Evolutionary conservation across 2,329 filamentous ascomycete genomes (phyloP).

Genomic region (Echinosphaeria canescens): DNA sequence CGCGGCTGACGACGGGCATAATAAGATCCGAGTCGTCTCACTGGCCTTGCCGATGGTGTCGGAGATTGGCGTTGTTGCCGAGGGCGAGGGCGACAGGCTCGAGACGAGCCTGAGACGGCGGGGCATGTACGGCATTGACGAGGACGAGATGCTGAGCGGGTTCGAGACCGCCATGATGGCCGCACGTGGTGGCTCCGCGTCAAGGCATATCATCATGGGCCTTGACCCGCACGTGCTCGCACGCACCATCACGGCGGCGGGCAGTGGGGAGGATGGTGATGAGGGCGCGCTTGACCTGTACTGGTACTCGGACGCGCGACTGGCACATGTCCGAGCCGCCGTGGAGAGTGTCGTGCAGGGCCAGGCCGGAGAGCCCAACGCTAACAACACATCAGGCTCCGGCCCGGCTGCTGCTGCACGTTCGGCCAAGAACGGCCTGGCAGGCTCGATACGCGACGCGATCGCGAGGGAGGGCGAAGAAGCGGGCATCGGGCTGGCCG

Average conservation of each 20-base stretch:
- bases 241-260: not conserved
- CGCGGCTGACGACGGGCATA: too few species aligned
- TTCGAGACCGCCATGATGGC: constrained; percentile 6
- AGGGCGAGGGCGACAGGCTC: constrained; percentile 9
- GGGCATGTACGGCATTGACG: constrained; percentile 11
- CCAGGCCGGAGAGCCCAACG: too few species aligned
- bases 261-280: constrained; percentile 1
- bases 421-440: too few species aligned
- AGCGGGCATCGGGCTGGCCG: not conserved
- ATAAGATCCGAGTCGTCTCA: too few species aligned
- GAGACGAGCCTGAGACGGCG: constrained; percentile 7
- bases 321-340: too few species aligned
- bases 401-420: too few species aligned
- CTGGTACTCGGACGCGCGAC: not conserved
- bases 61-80: constrained; percentile 6
- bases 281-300: not conserved
- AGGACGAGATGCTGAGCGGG: constrained; percentile 7
- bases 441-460: too few species aligned
- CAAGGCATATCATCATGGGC: not conserved
- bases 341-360: too few species aligned
- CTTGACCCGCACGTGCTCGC: not conserved
- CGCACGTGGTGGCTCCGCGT: not conserved
- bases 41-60: constrained; percentile 13
- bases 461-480: too few species aligned
- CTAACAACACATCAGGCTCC: too few species aligned